Evolutionary conservation across 345 rosid genomes (phyloP).

Genomic region (Ricinus communis): DNA sequence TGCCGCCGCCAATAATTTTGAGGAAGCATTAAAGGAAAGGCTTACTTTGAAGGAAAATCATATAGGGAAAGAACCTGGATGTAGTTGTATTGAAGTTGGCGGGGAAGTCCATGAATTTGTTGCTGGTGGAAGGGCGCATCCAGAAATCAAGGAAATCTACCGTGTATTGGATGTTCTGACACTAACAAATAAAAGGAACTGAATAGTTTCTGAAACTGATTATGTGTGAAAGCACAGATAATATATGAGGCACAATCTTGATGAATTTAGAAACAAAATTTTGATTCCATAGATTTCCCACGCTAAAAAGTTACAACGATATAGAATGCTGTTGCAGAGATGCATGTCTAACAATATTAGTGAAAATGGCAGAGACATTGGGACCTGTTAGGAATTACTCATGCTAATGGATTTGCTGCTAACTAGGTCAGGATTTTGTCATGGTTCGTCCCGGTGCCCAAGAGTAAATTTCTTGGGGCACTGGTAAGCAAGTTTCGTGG

Average conservation of each 20-base stretch:
- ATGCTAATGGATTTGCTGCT: neutral
- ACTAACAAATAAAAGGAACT: slow-evolving; percentile 1
- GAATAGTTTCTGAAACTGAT: neutral
- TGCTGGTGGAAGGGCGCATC: slow-evolving; percentile 66
- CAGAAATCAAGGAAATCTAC: slow-evolving; percentile 52
- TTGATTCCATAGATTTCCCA: neutral
- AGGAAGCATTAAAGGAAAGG: slow-evolving; percentile 61
- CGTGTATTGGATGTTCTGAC: slow-evolving; percentile 38
- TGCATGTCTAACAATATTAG: neutral
- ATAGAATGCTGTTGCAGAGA: neutral
- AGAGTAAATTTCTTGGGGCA: slow-evolving; percentile 59
- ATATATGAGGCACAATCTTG: neutral
- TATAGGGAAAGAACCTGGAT: slow-evolving; percentile 64
- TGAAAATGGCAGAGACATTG: neutral
- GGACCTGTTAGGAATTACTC: neutral
- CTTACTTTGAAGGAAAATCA: slow-evolving; percentile 50
- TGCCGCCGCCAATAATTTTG: slow-evolving; percentile 47
- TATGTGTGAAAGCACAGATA: neutral
- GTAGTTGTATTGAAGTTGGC: slow-evolving; percentile 72
- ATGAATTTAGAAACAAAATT: neutral
- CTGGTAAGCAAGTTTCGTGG: slow-evolving; percentile 68
- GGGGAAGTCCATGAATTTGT: slow-evolving; percentile 79
- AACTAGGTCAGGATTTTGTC: slow-evolving; percentile 45
- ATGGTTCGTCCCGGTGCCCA: slow-evolving; percentile 54
- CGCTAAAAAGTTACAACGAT: neutral